Conservation (phyloP, 2,329 filamentous ascomycete species). For the Lasiodiplodia sp. region DNA sequence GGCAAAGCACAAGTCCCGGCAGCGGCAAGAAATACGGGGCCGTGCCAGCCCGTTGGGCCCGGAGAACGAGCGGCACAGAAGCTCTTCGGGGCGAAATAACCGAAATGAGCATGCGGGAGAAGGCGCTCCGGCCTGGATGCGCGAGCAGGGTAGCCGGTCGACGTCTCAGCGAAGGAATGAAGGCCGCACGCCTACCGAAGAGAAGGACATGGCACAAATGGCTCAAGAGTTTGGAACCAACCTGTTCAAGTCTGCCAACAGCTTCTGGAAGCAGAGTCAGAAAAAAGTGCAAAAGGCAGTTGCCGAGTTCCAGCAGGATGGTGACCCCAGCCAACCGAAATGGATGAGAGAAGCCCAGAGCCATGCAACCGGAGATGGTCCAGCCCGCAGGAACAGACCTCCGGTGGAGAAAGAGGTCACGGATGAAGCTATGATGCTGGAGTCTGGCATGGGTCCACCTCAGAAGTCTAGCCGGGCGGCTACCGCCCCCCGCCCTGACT, state of each 20-base stretch:
- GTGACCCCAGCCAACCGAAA: slow-evolving; percentile 82
- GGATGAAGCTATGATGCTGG: slow-evolving; percentile 76
- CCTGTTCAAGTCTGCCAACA: slow-evolving; percentile 92
- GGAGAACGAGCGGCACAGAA: slow-evolving; percentile 31
- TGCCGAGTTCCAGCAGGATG: slow-evolving; percentile 78
- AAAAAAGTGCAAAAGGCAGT: slow-evolving; percentile 94
- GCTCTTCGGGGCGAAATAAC: slow-evolving; percentile 38
- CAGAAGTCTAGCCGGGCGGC: slow-evolving; percentile 45
- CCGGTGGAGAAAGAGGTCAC: slow-evolving; percentile 41
- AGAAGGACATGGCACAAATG: slow-evolving; percentile 79
- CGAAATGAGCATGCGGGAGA: slow-evolving; percentile 30
- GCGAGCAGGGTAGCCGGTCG: slow-evolving; percentile 61
- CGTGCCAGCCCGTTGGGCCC: slow-evolving; percentile 37
- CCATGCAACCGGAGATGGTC: slow-evolving; percentile 35
- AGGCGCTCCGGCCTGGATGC: slow-evolving; percentile 67
- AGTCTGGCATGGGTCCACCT: slow-evolving; percentile 68
- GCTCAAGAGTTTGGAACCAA: slow-evolving; percentile 83
- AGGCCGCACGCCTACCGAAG: slow-evolving; percentile 63
- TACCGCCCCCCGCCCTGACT: slow-evolving; percentile 34
- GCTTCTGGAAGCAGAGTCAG: slow-evolving; percentile 91
- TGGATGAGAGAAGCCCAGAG: slow-evolving; percentile 85
- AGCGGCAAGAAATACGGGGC: slow-evolving; percentile 39
- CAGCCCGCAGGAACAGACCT: slow-evolving; percentile 25
- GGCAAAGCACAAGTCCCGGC: slow-evolving; percentile 71
- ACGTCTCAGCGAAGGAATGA: slow-evolving; percentile 58